Evolutionary conservation across 2,329 filamentous ascomycete genomes (phyloP).

Genomic region (Clarireedia monteithiana): DNA sequence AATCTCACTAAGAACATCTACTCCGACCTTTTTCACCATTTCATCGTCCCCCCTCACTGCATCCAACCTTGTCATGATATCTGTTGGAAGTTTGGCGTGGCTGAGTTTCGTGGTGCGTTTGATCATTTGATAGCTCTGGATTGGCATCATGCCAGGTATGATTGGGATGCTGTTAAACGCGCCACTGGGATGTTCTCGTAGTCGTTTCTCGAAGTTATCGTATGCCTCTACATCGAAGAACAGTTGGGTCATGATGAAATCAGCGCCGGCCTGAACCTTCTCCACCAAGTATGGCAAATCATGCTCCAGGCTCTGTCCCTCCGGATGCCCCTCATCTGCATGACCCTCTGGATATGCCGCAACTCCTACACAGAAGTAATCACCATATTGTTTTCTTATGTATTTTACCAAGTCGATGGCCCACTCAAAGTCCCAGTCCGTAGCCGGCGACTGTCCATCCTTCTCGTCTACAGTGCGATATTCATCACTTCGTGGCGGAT

Average conservation of each 20-base stretch:
- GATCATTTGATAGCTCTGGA: conserved; percentile 95
- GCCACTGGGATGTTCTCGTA: conserved; percentile 76
- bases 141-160: conserved; percentile 92
- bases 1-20: conserved; percentile 78
- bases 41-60: conserved; percentile 72
- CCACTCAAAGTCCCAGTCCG: conserved; percentile 67
- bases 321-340: conserved; percentile 78
- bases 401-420: conserved; percentile 85
- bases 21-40: conserved; percentile 69
- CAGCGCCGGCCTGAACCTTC: conserved; percentile 84
- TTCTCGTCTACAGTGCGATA: conserved; percentile 61
- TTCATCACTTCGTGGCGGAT: conserved; percentile 83
- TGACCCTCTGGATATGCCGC: conserved; percentile 95
- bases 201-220: conserved; percentile 64
- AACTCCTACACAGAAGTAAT: conserved; percentile 95
- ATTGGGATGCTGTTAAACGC: conserved; percentile 82
- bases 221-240: conserved; percentile 90
- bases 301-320: conserved; percentile 59
- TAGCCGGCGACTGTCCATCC: conserved; percentile 44
- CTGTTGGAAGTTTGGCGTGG: conserved; percentile 71
- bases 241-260: conserved; percentile 98
- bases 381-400: conserved; percentile 75
- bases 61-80: conserved; percentile 63
- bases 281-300: conserved; percentile 86
- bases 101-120: conserved; percentile 90